Base-by-base conservation (phyloP, 176 grass and related monocot genomes). In the Oryza coarctata region DNA sequence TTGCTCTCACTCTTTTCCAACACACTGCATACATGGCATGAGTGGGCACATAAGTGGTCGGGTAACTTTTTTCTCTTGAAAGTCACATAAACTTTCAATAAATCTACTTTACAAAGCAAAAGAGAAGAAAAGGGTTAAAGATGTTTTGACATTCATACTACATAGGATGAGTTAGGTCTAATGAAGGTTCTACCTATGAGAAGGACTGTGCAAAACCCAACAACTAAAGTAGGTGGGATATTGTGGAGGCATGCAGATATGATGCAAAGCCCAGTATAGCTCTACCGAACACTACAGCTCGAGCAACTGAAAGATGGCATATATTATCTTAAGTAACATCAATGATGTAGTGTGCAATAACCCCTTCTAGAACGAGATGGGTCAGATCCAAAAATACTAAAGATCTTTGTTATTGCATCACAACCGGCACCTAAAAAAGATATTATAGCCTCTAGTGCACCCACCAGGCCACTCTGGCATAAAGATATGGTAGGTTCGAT, bases 251-350 rank as follows among this genome's bases (percentile, higher is more conserved):
- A 86, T 65, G 75, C 84, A 36, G 78, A 86, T 68, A 89, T 83
- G 86, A 80, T 89, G 83, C 71, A 76, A 83, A 73, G 71, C 80
- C 68, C 72, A 74, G 76, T 73, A 82, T 82, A 80, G 66, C 71
- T 89, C 87, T 86, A 92, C 90, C 87, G 84, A 89, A 89, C 70
- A 81, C 90, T 76, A 86, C 45, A 49, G 84, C 80, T 76, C 74
- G 65, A 77, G 71, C 84, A 86, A 86, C 87, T 81, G 84, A 79
- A 83, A 86, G 71, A 80, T 73, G 73, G 61, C 80, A 64, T 12
- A 75, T 72, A 65, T 77, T 80, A 86, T 92, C 78, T 81, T 80
- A 76, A 66, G 77, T 73, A 84, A 69, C 71, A 68, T 87, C 84
- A 73, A 85, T 87, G 76, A 76, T 87, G 76, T 80, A 83, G 65